A percentile compares a stretch with the other conserved stretches of the same genome.
These are phyloP conservation scores for Neocatenulostroma microsporum DNA, from an alignment of 2,329 filamentous ascomycete genomes.

Conservation along the genomic window DNA sequence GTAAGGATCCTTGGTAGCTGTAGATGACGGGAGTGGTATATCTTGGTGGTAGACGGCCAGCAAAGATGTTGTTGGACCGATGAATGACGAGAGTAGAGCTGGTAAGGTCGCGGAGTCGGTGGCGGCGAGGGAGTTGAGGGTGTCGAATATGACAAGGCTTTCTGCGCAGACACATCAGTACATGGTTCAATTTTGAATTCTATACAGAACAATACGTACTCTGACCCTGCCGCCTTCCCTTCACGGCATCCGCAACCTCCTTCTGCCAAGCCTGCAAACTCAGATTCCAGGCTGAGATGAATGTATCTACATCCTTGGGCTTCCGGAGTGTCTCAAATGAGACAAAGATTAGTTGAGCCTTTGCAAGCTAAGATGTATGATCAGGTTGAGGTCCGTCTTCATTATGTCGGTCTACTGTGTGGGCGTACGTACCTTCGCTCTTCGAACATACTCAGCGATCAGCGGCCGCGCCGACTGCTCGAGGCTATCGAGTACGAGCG, in stretches of 20 bases:
- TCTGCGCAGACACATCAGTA: slow-evolving; percentile 40
- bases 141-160: slow-evolving; percentile 71
- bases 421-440: slow-evolving; percentile 64
- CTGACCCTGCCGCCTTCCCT: slow-evolving; percentile 14
- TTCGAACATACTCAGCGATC: slow-evolving; percentile 62
- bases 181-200: not conserved
- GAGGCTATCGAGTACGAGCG: slow-evolving; percentile 73
- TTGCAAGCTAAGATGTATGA: slow-evolving; percentile 44
- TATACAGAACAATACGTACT: too few species aligned
- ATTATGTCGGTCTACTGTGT: too few species aligned
- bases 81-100: slow-evolving; percentile 61
- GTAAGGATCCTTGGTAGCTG: slow-evolving; percentile 48
- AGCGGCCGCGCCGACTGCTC: slow-evolving; percentile 70
- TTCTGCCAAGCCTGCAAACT: slow-evolving; percentile 24
- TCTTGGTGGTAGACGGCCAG: slow-evolving; percentile 78
- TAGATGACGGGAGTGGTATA: slow-evolving; percentile 44
- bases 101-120: slow-evolving; percentile 52
- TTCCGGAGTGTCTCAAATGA: slow-evolving; percentile 67
- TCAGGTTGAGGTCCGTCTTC: not conserved
- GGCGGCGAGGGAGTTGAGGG: slow-evolving; percentile 59
- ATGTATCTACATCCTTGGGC: slow-evolving; percentile 57
- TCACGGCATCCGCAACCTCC: slow-evolving; percentile 19
- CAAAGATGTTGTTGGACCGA: slow-evolving; percentile 61
- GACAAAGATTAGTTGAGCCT: slow-evolving; percentile 64
- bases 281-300: slow-evolving; percentile 43